Evolutionary conservation across 192 early-diverging fungal species (phyloP).

Genomic region (Pilobolus umbonatus): DNA sequence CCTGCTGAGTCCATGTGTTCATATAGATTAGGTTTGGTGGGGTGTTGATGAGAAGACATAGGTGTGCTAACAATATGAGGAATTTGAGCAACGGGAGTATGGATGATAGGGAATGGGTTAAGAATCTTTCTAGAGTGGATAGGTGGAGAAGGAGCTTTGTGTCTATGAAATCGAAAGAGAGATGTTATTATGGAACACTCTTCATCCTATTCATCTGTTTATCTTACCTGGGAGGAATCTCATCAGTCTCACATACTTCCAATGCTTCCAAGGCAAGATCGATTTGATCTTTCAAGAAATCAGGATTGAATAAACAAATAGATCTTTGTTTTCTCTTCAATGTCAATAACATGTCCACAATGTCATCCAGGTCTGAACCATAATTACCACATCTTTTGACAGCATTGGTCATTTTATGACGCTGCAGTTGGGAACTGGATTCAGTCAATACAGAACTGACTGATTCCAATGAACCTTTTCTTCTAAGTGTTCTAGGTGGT

Average conservation of each 20-base stretch:
- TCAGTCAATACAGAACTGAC: conserved; percentile 32
- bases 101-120: no score
- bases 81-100: no score
- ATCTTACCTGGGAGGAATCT: no score
- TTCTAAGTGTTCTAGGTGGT: neutral
- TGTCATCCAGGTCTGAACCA: conserved; percentile 17
- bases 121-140: no score
- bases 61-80: no score
- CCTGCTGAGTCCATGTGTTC: neutral
- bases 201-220: neutral
- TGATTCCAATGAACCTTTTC: conserved; percentile 26
- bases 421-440: conserved; percentile 19
- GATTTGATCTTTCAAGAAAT: conserved; percentile 30
- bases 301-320: conserved; percentile 33
- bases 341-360: conserved; percentile 34
- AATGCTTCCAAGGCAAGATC: conserved; percentile 28
- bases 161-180: no score
- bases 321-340: conserved; percentile 32
- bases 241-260: conserved; percentile 20
- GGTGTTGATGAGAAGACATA: no score
- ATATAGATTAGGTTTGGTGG: neutral
- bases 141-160: no score
- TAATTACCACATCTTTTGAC: conserved; percentile 17
- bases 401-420: conserved; percentile 30
- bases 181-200: no score